phyloP scores from a whole-genome alignment of 495 filamentous ascomycete genomes.

The Chaetomium fimeti region DNA sequence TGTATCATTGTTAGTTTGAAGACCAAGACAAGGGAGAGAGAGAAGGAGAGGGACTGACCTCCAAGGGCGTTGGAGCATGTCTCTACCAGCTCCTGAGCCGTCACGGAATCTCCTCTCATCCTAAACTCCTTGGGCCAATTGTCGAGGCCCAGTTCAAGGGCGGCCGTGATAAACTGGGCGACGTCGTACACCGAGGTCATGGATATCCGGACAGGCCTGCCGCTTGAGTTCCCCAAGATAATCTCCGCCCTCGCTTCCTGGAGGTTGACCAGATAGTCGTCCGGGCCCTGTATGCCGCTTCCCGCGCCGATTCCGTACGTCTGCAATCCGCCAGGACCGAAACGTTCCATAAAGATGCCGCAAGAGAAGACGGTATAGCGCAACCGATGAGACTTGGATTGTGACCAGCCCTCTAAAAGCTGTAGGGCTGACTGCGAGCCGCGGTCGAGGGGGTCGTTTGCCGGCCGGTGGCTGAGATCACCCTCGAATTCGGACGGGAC shows the following conservation, averaged over 20 bases:
- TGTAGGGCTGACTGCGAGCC: constrained; percentile 51
- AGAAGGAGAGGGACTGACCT: constrained; percentile 34
- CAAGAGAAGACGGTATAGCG: constrained; percentile 67
- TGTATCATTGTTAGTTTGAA: constrained; percentile 16
- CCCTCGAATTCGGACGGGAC: constrained; percentile 77
- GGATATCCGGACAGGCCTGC: constrained; percentile 54
- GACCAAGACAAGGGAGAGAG: not conserved
- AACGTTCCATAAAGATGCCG: constrained; percentile 74
- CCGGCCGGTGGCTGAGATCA: constrained; percentile 43
- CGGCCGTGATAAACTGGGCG: constrained; percentile 61
- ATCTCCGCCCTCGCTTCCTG: constrained; percentile 56
- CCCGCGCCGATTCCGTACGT: constrained; percentile 53
- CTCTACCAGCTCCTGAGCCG: constrained; percentile 50
- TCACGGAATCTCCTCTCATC: constrained; percentile 62
- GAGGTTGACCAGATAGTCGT: constrained; percentile 64
- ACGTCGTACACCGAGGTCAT: constrained; percentile 69
- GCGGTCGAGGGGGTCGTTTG: constrained; percentile 57
- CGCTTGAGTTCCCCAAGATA: constrained; percentile 49
- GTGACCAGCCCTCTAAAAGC: constrained; percentile 52
- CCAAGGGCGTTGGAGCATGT: constrained; percentile 44
- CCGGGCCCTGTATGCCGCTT: constrained; percentile 51
- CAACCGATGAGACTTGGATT: constrained; percentile 48
- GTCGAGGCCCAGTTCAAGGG: constrained; percentile 56
- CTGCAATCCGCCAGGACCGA: constrained; percentile 61
- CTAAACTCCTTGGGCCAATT: constrained; percentile 66